Evolutionary conservation across 164 flowering plant species (phyloP), one percentile per base, ranked within the genome.

Genomic region (Chimonanthus praecox): DNA sequence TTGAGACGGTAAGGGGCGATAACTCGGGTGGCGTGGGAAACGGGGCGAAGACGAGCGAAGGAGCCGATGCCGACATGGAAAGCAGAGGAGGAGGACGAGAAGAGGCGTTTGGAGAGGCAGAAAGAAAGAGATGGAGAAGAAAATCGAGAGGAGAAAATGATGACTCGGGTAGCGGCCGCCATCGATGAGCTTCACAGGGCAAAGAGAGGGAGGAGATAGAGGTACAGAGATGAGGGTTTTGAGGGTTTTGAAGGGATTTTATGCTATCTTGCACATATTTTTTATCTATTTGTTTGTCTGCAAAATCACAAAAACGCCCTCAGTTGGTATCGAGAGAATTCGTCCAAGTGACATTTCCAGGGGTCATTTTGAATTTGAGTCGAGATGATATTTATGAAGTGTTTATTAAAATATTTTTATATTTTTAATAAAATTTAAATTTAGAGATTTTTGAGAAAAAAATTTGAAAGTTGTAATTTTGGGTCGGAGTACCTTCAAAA

Each of bases 11-110:
- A 68, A 18, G 84, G 77, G 2, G 76, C 4, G 33, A 68, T 4
- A 10, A 74, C 73, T 5, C 82, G 79, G 65, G 79, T 78, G 8
- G 85, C 72, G 69, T 84, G 88, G n/a, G 85, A 77, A 73, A 84
- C 76, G 33, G 78, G 21, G 71, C 16, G 64, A 84, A 77, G 54
- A 80, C 75, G 3, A 84, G 77, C 3, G 82, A 75, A 4, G 85
- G 79, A 9, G 80, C 75, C 6, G 47, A 72, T 72, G 83, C 62
- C 4, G 4, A 10, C 4, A 54, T 54, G 60, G 46, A 78, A 33
- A 33, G 33, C 62, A 33, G 83, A 71, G 48, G 83, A 60, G 9
- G 81, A 15, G 47, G 78, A 64, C 46, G 88, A 79, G 76, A 80
- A 61, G 80, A 82, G 76, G 50, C 87, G 85, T 60, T 73, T 83